Percentiles rank a stretch among this genome's conserved stretches.
These are phyloP conservation scores for Acanthochlamys bracteata DNA, from an alignment of 106 monocot species.

Conservation along the genomic window DNA sequence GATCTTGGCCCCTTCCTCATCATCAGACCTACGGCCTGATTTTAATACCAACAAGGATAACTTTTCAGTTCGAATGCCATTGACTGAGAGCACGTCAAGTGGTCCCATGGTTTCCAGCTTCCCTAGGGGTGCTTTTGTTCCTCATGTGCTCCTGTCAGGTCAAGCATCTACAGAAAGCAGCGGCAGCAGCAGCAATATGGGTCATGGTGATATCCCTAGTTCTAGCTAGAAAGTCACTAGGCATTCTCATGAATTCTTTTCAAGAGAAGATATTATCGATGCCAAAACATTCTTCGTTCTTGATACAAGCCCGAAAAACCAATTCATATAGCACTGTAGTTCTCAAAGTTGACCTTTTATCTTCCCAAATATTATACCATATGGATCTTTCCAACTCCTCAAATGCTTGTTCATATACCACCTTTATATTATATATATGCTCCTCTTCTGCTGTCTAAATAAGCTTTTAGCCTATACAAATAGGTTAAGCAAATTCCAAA, in stretches of 20 bases:
- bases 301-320: not conserved
- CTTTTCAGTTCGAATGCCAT: constrained; percentile 20
- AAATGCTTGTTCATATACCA: not conserved
- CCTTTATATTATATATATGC: constrained; percentile 3
- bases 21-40: constrained; percentile 46
- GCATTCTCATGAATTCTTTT: constrained; percentile 4
- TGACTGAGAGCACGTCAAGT: constrained; percentile 24
- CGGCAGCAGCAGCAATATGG: constrained; percentile 21
- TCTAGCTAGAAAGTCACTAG: constrained; percentile 6
- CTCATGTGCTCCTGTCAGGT: constrained; percentile 18
- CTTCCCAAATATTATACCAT: not conserved
- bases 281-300: constrained; percentile 5
- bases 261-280: not conserved
- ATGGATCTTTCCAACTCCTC: not conserved
- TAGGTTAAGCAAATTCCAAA: not conserved
- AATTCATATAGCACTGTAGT: constrained; percentile 1
- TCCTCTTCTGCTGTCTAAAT: not conserved
- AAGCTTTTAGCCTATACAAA: constrained; percentile 11
- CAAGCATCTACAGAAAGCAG: constrained; percentile 18
- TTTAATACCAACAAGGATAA: constrained; percentile 22
- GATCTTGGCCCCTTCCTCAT: constrained; percentile 57
- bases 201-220: constrained; percentile 9
- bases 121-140: constrained; percentile 19
- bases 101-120: constrained; percentile 35
- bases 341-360: not conserved